Percentiles rank a stretch among this genome's conserved stretches.
These are phyloP conservation scores for Hypomyces perniciosus DNA, from an alignment of 2,329 filamentous ascomycete genomes.

Conservation along the genomic window DNA sequence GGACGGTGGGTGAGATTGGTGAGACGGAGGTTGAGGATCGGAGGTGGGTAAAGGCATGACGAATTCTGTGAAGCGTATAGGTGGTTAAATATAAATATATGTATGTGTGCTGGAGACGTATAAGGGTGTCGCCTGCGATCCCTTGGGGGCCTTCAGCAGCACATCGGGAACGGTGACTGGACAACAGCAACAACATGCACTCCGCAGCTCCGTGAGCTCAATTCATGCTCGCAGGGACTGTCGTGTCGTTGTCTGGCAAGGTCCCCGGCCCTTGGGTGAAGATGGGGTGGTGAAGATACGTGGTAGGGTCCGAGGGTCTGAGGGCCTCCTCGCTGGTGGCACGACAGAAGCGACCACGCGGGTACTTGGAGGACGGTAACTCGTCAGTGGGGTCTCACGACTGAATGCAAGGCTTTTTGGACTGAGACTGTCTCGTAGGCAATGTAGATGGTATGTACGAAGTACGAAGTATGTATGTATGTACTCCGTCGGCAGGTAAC, in stretches of 20 bases:
- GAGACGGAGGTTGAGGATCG: slow-evolving; percentile 11
- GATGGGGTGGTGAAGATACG: slow-evolving; percentile 5
- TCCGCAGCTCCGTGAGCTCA: slow-evolving; percentile 11
- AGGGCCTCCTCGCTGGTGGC: slow-evolving; percentile 8
- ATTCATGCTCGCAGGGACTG: slow-evolving; percentile 1
- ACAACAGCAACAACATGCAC: slow-evolving; percentile 10
- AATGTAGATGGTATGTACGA: too few species aligned
- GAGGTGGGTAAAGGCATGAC: slow-evolving; percentile 13
- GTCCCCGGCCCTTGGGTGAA: slow-evolving; percentile 5
- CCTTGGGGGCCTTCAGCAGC: slow-evolving; percentile 11
- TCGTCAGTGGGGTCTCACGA: slow-evolving; percentile 6
- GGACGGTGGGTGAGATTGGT: slow-evolving; percentile 18
- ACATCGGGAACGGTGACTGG: slow-evolving; percentile 11
- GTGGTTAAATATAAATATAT: slow-evolving; percentile 9
- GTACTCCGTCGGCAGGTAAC: too few species aligned
- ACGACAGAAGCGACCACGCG: slow-evolving; percentile 3
- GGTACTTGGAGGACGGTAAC: slow-evolving; percentile 2
- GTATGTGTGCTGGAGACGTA: slow-evolving; percentile 8
- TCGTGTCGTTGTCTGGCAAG: slow-evolving; percentile 11
- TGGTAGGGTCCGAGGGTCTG: slow-evolving; percentile 7
- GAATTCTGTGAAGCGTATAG: slow-evolving; percentile 4
- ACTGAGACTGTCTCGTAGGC: too few species aligned
- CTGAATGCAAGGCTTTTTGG: too few species aligned
- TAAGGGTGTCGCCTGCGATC: slow-evolving; percentile 12
- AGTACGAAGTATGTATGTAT: too few species aligned